Base-by-base conservation (phyloP, 202 grass and related monocot species). In the Musa balbisiana region DNA sequence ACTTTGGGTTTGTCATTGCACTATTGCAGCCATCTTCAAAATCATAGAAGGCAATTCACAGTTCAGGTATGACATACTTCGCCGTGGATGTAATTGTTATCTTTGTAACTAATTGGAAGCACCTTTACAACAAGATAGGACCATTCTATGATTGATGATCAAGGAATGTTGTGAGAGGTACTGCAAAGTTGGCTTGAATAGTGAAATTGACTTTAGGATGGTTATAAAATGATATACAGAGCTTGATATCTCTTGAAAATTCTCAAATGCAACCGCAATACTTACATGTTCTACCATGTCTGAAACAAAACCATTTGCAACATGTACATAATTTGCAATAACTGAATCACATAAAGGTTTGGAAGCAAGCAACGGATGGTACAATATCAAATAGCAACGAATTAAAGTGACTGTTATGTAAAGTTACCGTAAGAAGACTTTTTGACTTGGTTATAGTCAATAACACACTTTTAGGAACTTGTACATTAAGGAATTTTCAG, bases 11-110 rank as follows among this genome's bases (percentile, higher is more conserved):
- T 72, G 53, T 79, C 58, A 65, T 9, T 58, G 10, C 16, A 29
- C 24, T 43, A 52, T 64, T 84, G 83, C 83, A 92, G 90, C 67
- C 66, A 85, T 85, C 74, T 87, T 55, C 87, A 87, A 73, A 85
- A 55, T 54, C 83, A 85, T 76, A 92, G 89, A 71, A 92, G 78
- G 80, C 85, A 89, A 85, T 89, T 75, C 82, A 85, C 87, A 67
- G 80, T 85, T 1, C 80, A 89, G 87, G 90, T 92, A 82, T 62
- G 9, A 2, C 50, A 20, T 12, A n/a, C 51, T 70, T 51, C 13
- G 2, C 10, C 29, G 50, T 69, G 9, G 29, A 69, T 69, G 27
- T 50, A 49, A 50, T 22, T 51, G 43, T 20, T 17, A 70, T 70
- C 1, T 69, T n/a, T 69, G 2, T 17, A 65, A 50, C 64, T 82